These are phyloP conservation scores for Mycotypha africana DNA, from an alignment of 371 early-diverging fungal genomes.

Conservation along the genomic window DNA sequence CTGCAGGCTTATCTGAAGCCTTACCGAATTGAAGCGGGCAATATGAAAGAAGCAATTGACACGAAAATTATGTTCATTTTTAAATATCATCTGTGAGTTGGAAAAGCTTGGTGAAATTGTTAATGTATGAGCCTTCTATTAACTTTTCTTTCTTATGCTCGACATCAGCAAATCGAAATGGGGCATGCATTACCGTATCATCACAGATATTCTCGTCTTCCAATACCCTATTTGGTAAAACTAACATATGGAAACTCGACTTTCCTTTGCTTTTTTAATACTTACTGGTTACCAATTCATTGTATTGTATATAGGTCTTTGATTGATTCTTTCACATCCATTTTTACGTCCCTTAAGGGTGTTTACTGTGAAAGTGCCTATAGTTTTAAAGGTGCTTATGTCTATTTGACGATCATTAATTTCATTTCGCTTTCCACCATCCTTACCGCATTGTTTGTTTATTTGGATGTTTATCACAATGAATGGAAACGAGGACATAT, in stretches of 20 bases:
- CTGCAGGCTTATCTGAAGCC: slow-evolving; percentile 45
- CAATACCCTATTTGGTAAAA: slow-evolving; percentile 46
- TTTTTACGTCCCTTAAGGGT: slow-evolving; percentile 33
- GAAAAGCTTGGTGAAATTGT: not conserved
- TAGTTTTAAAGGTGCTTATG: slow-evolving; percentile 37
- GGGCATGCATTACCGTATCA: slow-evolving; percentile 41
- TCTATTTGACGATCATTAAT: slow-evolving; percentile 41
- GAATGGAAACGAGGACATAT: slow-evolving; percentile 35
- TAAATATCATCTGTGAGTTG: slow-evolving; percentile 31
- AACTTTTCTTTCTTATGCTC: not conserved
- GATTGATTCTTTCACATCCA: slow-evolving; percentile 37
- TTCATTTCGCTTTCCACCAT: slow-evolving; percentile 36
- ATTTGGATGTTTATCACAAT: slow-evolving; percentile 33
- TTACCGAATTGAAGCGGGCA: slow-evolving; percentile 26
- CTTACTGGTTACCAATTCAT: no score
- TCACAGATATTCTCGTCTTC: slow-evolving; percentile 35
- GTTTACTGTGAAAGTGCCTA: slow-evolving; percentile 34
- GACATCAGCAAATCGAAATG: slow-evolving; percentile 35
- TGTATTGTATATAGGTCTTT: slow-evolving; percentile 23
- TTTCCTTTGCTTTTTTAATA: no score
- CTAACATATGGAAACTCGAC: no score
- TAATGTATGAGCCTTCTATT: no score
- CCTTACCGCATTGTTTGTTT: slow-evolving; percentile 35
- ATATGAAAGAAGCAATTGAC: slow-evolving; percentile 19
- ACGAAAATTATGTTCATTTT: slow-evolving; percentile 33